phyloP scores from a whole-genome alignment of 345 rosid species.

The Gossypium thurberi region DNA sequence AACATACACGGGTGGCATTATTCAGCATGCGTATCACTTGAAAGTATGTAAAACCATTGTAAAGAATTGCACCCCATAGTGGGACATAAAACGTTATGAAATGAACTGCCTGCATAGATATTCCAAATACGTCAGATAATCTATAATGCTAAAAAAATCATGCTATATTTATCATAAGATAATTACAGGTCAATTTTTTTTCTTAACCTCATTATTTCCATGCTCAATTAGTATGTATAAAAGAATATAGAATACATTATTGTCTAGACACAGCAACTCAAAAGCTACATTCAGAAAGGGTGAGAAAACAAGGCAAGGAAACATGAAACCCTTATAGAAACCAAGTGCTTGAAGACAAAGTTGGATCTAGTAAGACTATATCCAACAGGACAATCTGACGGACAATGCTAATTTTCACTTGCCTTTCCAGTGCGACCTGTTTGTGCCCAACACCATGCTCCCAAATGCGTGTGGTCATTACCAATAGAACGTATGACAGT shows the following conservation, averaged over 20 bases:
- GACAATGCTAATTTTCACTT: constrained; percentile 18
- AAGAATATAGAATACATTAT: neutral
- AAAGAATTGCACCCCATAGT: constrained; percentile 94
- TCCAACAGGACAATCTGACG: neutral
- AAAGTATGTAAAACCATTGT: constrained; percentile 85
- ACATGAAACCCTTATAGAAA: neutral
- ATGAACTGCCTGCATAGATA: constrained; percentile 69
- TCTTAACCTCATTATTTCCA: neutral
- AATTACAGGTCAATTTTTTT: neutral
- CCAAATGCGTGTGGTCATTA: constrained; percentile 63
- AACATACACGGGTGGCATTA: constrained; percentile 82
- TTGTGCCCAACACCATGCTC: constrained; percentile 79
- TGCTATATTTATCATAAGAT: neutral
- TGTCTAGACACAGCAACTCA: neutral
- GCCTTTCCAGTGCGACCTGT: constrained; percentile 82
- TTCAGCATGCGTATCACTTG: constrained; percentile 96
- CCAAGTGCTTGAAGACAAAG: neutral
- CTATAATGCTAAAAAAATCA: neutral
- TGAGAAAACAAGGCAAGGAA: neutral
- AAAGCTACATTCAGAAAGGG: neutral
- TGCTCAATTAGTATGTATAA: neutral
- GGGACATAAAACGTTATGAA: constrained; percentile 84
- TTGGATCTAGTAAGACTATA: neutral
- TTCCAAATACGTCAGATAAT: neutral
- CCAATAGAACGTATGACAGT: constrained; percentile 84